Evolutionary conservation across 306 rosid species (phyloP).

Genomic region (Pyrus communis): DNA sequence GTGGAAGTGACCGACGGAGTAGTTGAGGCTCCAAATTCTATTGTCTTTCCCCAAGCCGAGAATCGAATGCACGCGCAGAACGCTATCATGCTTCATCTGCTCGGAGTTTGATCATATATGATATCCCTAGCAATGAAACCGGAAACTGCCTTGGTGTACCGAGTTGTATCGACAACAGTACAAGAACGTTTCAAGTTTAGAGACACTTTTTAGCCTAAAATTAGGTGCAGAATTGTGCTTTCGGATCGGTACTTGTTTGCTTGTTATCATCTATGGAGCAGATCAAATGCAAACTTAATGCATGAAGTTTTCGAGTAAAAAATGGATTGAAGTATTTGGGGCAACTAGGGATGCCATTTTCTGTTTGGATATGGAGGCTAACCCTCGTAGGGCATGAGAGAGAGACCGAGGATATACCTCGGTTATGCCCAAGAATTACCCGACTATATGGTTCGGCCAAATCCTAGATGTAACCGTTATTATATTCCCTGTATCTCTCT

Average conservation of each 20-base stretch:
- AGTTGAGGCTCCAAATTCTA: constrained; percentile 81
- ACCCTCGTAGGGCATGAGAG: neutral
- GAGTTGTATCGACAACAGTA: neutral
- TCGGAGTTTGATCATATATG: constrained; percentile 38
- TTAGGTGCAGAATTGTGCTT: neutral
- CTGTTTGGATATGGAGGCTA: neutral
- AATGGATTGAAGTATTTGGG: neutral
- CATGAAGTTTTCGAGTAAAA: neutral
- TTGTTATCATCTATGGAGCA: neutral
- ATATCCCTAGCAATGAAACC: neutral
- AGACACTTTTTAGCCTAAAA: neutral
- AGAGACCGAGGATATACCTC: neutral
- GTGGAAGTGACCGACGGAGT: constrained; percentile 89
- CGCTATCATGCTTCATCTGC: constrained; percentile 86
- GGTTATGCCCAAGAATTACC: neutral
- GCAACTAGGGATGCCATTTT: neutral
- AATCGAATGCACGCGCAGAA: constrained; percentile 96
- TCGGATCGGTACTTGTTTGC: neutral
- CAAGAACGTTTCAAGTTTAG: neutral
- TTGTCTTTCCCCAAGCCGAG: constrained; percentile 95
- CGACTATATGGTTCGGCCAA: too few species aligned
- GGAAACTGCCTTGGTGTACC: neutral
- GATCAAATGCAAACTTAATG: neutral
- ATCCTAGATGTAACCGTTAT: too few species aligned
- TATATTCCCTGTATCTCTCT: too few species aligned